A percentile compares a stretch with the other conserved stretches of the same genome.
Evolutionary conservation across 2,329 filamentous ascomycete genomes (phyloP).

Genomic region (Trichoderma hamatum): DNA sequence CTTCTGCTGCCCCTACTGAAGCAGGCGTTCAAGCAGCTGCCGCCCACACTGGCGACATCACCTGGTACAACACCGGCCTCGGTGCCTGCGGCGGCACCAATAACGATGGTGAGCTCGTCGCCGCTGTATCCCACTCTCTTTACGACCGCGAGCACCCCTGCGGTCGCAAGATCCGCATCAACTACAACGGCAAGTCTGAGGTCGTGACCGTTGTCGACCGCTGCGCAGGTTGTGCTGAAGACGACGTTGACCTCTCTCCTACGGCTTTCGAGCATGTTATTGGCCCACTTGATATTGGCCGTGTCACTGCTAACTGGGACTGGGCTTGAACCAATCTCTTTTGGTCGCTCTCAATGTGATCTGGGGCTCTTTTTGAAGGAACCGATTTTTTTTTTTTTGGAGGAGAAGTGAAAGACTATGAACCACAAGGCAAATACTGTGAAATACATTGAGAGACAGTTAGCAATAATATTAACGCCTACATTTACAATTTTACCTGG

Average conservation of each 20-base stretch:
- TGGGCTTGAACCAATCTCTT: constrained; percentile 30
- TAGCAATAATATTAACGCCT: neutral
- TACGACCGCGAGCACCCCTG: constrained; percentile 66
- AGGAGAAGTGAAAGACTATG: too few relatives aligned
- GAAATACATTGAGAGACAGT: neutral
- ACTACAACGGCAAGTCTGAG: constrained; percentile 49
- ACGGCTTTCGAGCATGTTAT: constrained; percentile 51
- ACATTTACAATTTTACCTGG: neutral
- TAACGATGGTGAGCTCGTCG: constrained; percentile 59
- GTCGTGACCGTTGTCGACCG: constrained; percentile 70
- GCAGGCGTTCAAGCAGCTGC: neutral
- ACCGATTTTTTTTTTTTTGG: neutral
- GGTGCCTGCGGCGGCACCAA: constrained; percentile 70
- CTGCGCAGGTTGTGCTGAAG: constrained; percentile 54
- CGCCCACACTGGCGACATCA: constrained; percentile 27
- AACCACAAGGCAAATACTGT: neutral
- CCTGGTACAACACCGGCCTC: constrained; percentile 65
- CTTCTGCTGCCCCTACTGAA: constrained; percentile 23
- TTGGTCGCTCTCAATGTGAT: neutral
- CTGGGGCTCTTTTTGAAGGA: neutral
- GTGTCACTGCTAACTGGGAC: constrained; percentile 34
- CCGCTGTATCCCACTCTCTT: constrained; percentile 66
- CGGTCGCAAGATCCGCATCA: constrained; percentile 65
- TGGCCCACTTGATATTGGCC: constrained; percentile 35
- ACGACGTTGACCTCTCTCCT: constrained; percentile 54